A percentile compares a stretch with the other conserved stretches of the same genome.
Conservation (phyloP, 441 rosid species). For the Hura crepitans region DNA sequence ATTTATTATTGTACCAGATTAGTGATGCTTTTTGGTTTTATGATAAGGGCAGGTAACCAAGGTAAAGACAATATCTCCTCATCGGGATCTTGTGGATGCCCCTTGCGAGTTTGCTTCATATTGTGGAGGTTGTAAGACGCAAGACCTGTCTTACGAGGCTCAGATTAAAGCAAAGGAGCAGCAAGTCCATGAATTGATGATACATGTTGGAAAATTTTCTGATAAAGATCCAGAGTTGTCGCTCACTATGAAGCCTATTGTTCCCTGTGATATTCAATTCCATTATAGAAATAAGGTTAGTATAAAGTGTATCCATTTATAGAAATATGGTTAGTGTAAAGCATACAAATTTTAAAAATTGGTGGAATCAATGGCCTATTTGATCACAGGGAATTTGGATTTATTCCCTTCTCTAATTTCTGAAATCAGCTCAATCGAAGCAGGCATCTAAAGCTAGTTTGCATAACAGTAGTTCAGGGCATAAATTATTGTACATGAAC, state of each 20-base stretch:
- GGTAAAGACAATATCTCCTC: constrained; percentile 65
- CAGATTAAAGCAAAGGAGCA: constrained; percentile 81
- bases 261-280: constrained; percentile 75
- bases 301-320: no score
- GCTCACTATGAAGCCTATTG: constrained; percentile 61
- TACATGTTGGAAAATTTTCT: constrained; percentile 66
- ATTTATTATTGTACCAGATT: background rate
- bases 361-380: background rate
- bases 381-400: background rate
- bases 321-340: constrained; percentile 64
- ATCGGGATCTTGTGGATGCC: constrained; percentile 64
- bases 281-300: constrained; percentile 83
- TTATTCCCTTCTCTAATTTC: background rate
- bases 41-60: constrained; percentile 49
- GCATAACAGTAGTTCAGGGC: no score
- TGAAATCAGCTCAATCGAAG: no score
- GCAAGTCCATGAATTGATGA: constrained; percentile 61
- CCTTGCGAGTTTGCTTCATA: constrained; percentile 85
- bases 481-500: no score
- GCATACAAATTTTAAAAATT: background rate
- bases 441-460: no score
- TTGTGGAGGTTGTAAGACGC: constrained; percentile 92
- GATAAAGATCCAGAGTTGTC: constrained; percentile 38
- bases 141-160: constrained; percentile 72
- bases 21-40: constrained; percentile 18